A percentile compares a stretch with the other conserved stretches of the same genome.
Conservation (phyloP, 179 eudicot genomes). For the Gypsophila paniculata region DNA sequence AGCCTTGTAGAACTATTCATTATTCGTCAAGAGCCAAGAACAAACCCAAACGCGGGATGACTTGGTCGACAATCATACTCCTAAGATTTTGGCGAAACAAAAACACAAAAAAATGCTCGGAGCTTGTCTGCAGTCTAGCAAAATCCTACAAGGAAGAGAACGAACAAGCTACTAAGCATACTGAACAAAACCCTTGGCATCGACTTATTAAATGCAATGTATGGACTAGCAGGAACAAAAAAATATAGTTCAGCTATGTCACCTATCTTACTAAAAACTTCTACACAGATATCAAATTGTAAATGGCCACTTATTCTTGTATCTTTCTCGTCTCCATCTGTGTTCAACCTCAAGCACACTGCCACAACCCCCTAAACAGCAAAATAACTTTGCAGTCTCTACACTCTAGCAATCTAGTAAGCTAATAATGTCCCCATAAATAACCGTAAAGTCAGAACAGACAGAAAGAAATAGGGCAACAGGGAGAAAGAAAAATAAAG, state of each 20-base stretch:
- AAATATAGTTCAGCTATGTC: not conserved
- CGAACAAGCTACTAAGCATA: not conserved
- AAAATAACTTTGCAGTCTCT: slow-evolving; percentile 3
- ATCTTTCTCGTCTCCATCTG: not conserved
- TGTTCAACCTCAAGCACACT: not conserved
- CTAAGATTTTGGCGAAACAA: not conserved
- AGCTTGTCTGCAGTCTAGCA: not conserved
- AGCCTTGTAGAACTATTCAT: not conserved
- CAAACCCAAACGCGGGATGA: not conserved
- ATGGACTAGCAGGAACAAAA: not conserved
- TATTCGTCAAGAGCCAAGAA: not conserved
- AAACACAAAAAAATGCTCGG: not conserved
- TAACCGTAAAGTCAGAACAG: not conserved
- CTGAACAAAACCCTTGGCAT: not conserved
- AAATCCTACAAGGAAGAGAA: not conserved
- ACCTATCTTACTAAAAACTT: not conserved
- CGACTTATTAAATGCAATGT: slow-evolving; percentile 9
- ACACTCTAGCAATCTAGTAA: slow-evolving; percentile 1
- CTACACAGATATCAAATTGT: not conserved
- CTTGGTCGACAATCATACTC: not conserved
- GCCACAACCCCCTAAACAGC: not conserved
- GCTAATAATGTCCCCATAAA: not conserved
- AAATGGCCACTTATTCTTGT: slow-evolving; percentile 2
- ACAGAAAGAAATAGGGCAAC: not conserved
- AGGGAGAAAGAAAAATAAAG: too few relatives aligned